A percentile compares a stretch with the other conserved stretches of the same genome.
phyloP scores from a whole-genome alignment of 1,284 basidiomycete species.

The Trametes pubescens region DNA sequence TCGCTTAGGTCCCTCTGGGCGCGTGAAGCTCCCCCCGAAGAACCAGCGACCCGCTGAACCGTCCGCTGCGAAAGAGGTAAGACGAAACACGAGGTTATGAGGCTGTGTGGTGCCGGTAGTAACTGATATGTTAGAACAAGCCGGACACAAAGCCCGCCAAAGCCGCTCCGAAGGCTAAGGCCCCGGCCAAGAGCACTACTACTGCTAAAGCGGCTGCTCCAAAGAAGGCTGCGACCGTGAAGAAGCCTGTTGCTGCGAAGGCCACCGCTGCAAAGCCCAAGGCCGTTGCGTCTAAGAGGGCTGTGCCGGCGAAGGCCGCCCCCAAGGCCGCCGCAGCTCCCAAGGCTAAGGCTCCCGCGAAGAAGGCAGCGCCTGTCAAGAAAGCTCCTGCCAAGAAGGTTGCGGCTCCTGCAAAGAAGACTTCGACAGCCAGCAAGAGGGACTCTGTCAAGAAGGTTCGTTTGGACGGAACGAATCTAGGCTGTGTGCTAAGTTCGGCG shows the following conservation, averaged over 20 bases:
- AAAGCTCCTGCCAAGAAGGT: constrained; percentile 55
- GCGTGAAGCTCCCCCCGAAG: constrained; percentile 87
- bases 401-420: constrained; percentile 56
- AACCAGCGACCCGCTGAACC: constrained; percentile 53
- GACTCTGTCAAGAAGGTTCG: constrained; percentile 63
- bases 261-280: constrained; percentile 33
- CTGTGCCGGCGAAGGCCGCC: constrained; percentile 31
- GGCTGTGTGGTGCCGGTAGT: constrained; percentile 29
- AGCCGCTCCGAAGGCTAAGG: constrained; percentile 35
- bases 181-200: constrained; percentile 36
- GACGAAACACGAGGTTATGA: constrained; percentile 20
- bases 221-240: constrained; percentile 37
- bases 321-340: constrained; percentile 25
- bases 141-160: constrained; percentile 50
- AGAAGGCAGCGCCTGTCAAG: constrained; percentile 37
- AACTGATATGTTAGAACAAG: constrained; percentile 57
- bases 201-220: constrained; percentile 33
- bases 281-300: constrained; percentile 27
- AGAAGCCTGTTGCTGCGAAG: constrained; percentile 34
- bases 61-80: constrained; percentile 74
- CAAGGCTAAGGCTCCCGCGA: constrained; percentile 37
- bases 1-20: constrained; percentile 71
- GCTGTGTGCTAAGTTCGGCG: not conserved
- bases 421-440: constrained; percentile 53
- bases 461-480: not conserved